A percentile compares a stretch with the other conserved stretches of the same genome.
Conservation (phyloP, 2,329 filamentous ascomycete genomes). For the Amauroascus verrucosus region DNA sequence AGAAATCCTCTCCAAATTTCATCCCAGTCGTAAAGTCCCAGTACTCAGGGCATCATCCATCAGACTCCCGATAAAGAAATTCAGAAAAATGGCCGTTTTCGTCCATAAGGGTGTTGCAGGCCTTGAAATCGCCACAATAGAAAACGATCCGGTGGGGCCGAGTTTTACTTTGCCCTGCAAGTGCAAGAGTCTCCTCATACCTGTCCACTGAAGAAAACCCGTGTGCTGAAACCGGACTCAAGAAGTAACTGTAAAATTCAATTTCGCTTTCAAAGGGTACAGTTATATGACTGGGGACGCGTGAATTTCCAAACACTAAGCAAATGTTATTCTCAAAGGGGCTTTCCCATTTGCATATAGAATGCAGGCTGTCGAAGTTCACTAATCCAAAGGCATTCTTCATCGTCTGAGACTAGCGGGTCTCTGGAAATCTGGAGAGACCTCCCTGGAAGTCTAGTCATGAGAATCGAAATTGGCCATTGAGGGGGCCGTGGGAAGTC, state of each 20-base stretch:
- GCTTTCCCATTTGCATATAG: slow-evolving; percentile 30
- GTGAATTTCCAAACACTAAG: slow-evolving; percentile 26
- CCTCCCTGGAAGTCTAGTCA: slow-evolving; percentile 33
- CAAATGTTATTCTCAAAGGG: slow-evolving; percentile 22
- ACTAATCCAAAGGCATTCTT: slow-evolving; percentile 25
- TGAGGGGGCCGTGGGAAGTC: slow-evolving; percentile 21
- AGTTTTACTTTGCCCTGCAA: slow-evolving; percentile 18
- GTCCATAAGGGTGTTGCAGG: slow-evolving; percentile 20
- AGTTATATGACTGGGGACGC: slow-evolving; percentile 19
- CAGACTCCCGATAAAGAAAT: slow-evolving; percentile 23
- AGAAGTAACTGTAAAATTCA: slow-evolving; percentile 25
- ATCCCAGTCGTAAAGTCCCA: slow-evolving; percentile 22
- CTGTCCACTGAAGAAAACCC: slow-evolving; percentile 22
- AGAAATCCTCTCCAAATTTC: slow-evolving; percentile 18
- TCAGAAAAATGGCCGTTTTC: slow-evolving; percentile 20
- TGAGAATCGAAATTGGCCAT: slow-evolving; percentile 32
- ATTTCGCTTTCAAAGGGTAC: slow-evolving; percentile 24
- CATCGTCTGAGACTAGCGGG: slow-evolving; percentile 18
- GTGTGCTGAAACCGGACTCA: slow-evolving; percentile 22
- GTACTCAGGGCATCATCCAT: slow-evolving; percentile 22
- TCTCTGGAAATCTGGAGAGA: slow-evolving; percentile 24
- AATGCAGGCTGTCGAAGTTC: slow-evolving; percentile 28
- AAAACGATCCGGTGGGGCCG: slow-evolving; percentile 20
- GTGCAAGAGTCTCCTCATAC: slow-evolving; percentile 23
- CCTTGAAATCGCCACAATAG: slow-evolving; percentile 21